Evolutionary conservation across 805 yeast genomes (phyloP).

Genomic region (Candida boidinii): DNA sequence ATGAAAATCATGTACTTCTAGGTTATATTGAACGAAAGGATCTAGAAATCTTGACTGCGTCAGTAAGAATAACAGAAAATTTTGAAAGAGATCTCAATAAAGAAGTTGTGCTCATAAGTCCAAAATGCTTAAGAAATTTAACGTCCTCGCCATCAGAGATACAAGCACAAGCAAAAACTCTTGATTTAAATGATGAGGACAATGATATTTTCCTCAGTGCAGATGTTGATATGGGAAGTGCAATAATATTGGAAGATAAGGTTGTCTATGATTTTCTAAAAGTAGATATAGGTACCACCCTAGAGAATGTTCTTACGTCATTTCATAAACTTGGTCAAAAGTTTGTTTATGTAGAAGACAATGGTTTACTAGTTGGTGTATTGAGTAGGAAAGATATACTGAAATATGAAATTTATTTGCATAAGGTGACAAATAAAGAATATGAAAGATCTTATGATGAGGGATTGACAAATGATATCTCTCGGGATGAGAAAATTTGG

Average conservation of each 20-base stretch:
- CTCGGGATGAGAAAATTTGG: slow-evolving; percentile 21
- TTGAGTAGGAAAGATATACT: slow-evolving; percentile 80
- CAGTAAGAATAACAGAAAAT: no score
- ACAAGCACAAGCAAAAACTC: no score
- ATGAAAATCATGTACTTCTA: slow-evolving; percentile 27
- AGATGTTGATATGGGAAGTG: slow-evolving; percentile 3
- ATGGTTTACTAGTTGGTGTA: slow-evolving; percentile 61
- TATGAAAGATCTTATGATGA: no score
- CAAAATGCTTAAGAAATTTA: no score
- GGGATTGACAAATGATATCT: not conserved
- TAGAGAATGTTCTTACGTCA: slow-evolving; percentile 56
- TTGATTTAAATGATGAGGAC: not conserved
- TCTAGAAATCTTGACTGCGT: slow-evolving; percentile 23
- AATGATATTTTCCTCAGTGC: slow-evolving; percentile 1
- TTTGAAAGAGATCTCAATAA: no score
- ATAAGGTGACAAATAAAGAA: slow-evolving; percentile 19
- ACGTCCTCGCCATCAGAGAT: no score
- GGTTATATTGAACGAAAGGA: slow-evolving; percentile 41
- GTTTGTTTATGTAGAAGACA: slow-evolving; percentile 54
- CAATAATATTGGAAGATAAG: slow-evolving; percentile 19
- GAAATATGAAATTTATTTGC: slow-evolving; percentile 40
- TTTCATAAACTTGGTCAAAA: slow-evolving; percentile 79
- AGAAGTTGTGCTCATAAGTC: no score
- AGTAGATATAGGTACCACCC: slow-evolving; percentile 41
- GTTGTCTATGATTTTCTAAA: slow-evolving; percentile 56